phyloP scores from a whole-genome alignment of 768 basidiomycete genomes.

The Macrolepiota fuliginosa region DNA sequence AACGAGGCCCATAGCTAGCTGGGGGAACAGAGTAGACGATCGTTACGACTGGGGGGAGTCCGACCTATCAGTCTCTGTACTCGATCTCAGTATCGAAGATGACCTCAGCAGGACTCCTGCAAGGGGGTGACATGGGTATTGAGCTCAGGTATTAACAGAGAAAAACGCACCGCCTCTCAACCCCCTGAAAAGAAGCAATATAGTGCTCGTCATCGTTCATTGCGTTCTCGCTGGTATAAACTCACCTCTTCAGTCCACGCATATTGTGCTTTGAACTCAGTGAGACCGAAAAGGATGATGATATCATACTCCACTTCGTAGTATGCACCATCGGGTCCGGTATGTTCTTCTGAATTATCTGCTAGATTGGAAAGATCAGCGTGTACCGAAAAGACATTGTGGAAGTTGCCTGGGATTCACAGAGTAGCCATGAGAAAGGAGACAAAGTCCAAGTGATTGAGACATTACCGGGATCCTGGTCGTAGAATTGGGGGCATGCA shows the following conservation, averaged over 20 bases:
- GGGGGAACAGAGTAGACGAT: too few relatives aligned
- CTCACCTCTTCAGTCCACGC: conserved; percentile 17
- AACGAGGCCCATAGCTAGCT: too few relatives aligned
- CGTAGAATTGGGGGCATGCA: conserved; percentile 11
- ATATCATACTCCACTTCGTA: conserved; percentile 19
- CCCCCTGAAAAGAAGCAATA: conserved; percentile 10
- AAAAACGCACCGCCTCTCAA: conserved; percentile 14
- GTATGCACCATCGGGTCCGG: background rate
- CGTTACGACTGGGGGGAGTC: too few relatives aligned
- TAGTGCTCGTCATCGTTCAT: background rate
- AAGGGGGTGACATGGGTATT: background rate
- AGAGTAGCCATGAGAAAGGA: background rate
- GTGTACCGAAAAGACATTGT: conserved; percentile 6
- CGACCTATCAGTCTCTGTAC: background rate
- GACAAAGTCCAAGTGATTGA: background rate
- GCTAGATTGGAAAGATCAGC: conserved; percentile 12
- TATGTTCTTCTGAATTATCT: background rate
- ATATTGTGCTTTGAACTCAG: conserved; percentile 19
- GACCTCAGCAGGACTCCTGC: background rate
- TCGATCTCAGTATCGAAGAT: conserved; percentile 2
- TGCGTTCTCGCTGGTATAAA: background rate
- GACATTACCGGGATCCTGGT: conserved; percentile 14
- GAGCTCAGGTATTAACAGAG: background rate
- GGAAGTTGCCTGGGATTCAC: conserved; percentile 12
- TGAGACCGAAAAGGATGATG: conserved; percentile 16